phyloP scores from a whole-genome alignment of 2,329 filamentous ascomycete species.

The Coniochaeta ligniaria region DNA sequence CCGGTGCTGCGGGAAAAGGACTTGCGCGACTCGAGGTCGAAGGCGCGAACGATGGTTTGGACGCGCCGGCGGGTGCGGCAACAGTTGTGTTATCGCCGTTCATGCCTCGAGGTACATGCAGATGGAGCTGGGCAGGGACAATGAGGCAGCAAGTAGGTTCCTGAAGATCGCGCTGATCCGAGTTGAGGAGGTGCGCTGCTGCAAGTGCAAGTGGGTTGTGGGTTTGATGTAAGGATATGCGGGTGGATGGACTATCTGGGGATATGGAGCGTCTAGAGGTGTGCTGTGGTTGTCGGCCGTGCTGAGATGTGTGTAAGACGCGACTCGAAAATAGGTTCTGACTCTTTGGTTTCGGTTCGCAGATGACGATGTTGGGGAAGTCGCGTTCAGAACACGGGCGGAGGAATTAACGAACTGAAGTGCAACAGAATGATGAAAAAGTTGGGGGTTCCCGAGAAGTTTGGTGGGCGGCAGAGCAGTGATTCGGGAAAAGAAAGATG shows the following conservation, averaged over 20 bases:
- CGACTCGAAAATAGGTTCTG: slow-evolving; percentile 5
- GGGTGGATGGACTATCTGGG: slow-evolving; percentile 8
- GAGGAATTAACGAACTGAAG: slow-evolving; percentile 15
- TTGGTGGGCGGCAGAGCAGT: slow-evolving; percentile 1
- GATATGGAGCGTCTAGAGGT: neutral
- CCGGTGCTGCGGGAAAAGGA: slow-evolving; percentile 19
- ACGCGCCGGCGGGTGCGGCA: slow-evolving; percentile 13
- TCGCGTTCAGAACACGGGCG: slow-evolving; percentile 11
- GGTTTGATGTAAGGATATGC: slow-evolving; percentile 9
- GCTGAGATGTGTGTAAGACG: slow-evolving; percentile 1
- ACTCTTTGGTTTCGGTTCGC: neutral
- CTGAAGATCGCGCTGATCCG: slow-evolving; percentile 24
- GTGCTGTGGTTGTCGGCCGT: neutral
- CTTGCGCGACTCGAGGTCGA: slow-evolving; percentile 23
- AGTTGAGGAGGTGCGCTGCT: slow-evolving; percentile 9
- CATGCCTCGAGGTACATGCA: slow-evolving; percentile 25
- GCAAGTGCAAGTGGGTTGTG: slow-evolving; percentile 12
- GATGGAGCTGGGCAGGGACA: slow-evolving; percentile 9
- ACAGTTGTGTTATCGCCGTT: slow-evolving; percentile 18
- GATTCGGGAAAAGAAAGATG: neutral
- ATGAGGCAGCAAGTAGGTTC: slow-evolving; percentile 11
- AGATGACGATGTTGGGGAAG: slow-evolving; percentile 12
- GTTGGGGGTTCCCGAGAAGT: slow-evolving; percentile 12
- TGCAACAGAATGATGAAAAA: slow-evolving; percentile 13
- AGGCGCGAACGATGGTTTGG: slow-evolving; percentile 17